Evolutionary conservation across 2,329 filamentous ascomycete genomes (phyloP), one percentile per base, ranked within the genome.

Genomic region (Monosporascus sp.): DNA sequence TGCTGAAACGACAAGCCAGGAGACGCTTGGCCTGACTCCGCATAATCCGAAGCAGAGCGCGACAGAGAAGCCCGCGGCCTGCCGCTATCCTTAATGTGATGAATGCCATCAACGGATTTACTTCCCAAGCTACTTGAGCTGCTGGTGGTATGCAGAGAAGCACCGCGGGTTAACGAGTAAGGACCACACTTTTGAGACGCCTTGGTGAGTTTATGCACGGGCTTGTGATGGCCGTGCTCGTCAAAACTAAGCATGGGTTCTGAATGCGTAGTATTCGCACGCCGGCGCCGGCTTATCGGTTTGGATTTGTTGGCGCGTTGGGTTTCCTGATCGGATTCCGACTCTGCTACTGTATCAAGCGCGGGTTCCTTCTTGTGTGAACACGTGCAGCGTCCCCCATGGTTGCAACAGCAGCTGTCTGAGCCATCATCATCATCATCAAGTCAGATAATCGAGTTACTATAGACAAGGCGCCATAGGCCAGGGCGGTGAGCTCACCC

Each of bases 401-500:
- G 84, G 67, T 85, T 86, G 69, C 84, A 88, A 70, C 83, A 86
- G 69, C 85, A 88, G 61, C 80, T 85, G 62, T 84, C 82, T 82
- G 72, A 52, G 58, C 52, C 61, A 50, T 53, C 52, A 42, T 59
- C 44, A 42, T 59, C 44, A 58, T 31, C 50, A 45, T 56, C 51
- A 56, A 59, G 64, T 71, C 63, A 69, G 65, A 65, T 58, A 53
- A 46, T 22, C 5, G 25, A 54, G 57, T 54, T 53, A 46, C 55
- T 54, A 58, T 55, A 50, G 57, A 58, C 59, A 59, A 46, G 22
- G 25, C 24, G 20, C n/a, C 20, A 46, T 27, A 34, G 27, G 42
- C 20, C 7, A 60, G 55, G 50, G 58, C 58, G 59, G 57, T 59
- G 20, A 60, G 62, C 79, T 80, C 70, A 83, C 77, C 82, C 73